Conservation (phyloP, 352 stramenopile genomes). For the Phytophthora sp. region DNA sequence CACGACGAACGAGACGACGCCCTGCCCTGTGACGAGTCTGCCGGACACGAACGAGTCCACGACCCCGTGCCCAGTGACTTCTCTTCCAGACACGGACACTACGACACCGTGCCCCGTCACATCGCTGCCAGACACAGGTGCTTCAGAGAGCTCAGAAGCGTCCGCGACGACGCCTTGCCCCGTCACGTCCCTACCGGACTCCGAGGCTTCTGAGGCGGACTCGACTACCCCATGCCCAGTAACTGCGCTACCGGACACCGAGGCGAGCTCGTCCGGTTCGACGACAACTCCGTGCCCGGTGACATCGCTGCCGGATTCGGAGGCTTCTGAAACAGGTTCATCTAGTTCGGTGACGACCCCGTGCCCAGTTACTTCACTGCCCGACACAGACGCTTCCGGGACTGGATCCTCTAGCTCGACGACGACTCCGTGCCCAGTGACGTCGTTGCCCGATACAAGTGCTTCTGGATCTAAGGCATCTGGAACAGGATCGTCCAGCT, state of each 20-base stretch:
- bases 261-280: not conserved
- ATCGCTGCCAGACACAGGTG: not conserved
- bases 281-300: conserved; percentile 8
- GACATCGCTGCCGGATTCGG: conserved; percentile 1
- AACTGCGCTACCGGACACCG: conserved; percentile 7
- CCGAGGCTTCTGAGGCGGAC: not conserved
- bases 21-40: conserved; percentile 10
- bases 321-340: not conserved
- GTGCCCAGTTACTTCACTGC: not conserved
- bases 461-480: not conserved
- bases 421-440: conserved; percentile 8
- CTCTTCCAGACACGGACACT: conserved; percentile 8
- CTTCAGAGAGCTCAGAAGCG: not conserved
- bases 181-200: conserved; percentile 8
- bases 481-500: not conserved
- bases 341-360: not conserved
- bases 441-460: conserved; percentile 8
- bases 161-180: conserved; percentile 8
- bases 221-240: conserved; percentile 5
- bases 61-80: conserved; percentile 15
- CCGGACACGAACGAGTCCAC: conserved; percentile 7
- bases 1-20: conserved; percentile 4
- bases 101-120: not conserved
- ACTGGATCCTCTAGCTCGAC: too few relatives aligned
- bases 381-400: not conserved